Percentiles rank a stretch among this genome's conserved stretches.
Conservation (phyloP, 2,329 filamentous ascomycete genomes). For the Curvularia sp. region DNA sequence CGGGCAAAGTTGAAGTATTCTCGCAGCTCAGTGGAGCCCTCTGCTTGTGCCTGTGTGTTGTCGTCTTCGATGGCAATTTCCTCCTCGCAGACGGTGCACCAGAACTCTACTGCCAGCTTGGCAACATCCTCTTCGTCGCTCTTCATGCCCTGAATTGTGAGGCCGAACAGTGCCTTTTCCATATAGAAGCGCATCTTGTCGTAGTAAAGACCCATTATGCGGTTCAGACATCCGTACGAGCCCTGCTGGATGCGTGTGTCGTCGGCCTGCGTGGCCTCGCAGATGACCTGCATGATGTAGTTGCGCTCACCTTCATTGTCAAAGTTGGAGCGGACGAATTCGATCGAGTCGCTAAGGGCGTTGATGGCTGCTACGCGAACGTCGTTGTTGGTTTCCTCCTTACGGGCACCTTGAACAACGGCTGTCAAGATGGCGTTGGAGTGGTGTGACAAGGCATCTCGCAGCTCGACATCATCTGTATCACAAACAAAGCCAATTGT, state of each 20-base stretch:
- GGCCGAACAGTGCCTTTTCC: slow-evolving; percentile 98
- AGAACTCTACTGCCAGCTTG: slow-evolving; percentile 98
- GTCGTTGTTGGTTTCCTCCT: slow-evolving; percentile 91
- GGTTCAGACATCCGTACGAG: slow-evolving; percentile 95
- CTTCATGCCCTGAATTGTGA: slow-evolving; percentile 99
- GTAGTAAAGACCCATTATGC: slow-evolving; percentile 98
- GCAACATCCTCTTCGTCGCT: slow-evolving; percentile 96
- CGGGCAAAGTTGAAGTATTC: slow-evolving; percentile 96
- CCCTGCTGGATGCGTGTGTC: slow-evolving; percentile 93
- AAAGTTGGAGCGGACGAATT: slow-evolving; percentile 98
- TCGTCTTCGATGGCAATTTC: slow-evolving; percentile 98
- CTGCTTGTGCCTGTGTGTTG: slow-evolving; percentile 75
- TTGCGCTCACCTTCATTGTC: slow-evolving; percentile 99
- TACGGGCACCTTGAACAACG: slow-evolving; percentile 94
- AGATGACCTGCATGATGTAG: slow-evolving; percentile 99
- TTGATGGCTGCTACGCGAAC: slow-evolving; percentile 92
- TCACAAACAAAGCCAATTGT: slow-evolving; percentile 99
- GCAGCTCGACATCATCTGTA: slow-evolving; percentile 85
- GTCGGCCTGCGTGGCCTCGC: slow-evolving; percentile 94
- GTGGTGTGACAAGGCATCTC: slow-evolving; percentile 80
- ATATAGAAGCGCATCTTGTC: slow-evolving; percentile 99
- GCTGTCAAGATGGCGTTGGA: slow-evolving; percentile 98
- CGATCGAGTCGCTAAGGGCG: slow-evolving; percentile 92
- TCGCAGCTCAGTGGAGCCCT: slow-evolving; percentile 82
- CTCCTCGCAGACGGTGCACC: slow-evolving; percentile 99